These are phyloP conservation scores for Tephrocybe sp. DNA, from an alignment of 768 basidiomycete species.

Conservation along the genomic window DNA sequence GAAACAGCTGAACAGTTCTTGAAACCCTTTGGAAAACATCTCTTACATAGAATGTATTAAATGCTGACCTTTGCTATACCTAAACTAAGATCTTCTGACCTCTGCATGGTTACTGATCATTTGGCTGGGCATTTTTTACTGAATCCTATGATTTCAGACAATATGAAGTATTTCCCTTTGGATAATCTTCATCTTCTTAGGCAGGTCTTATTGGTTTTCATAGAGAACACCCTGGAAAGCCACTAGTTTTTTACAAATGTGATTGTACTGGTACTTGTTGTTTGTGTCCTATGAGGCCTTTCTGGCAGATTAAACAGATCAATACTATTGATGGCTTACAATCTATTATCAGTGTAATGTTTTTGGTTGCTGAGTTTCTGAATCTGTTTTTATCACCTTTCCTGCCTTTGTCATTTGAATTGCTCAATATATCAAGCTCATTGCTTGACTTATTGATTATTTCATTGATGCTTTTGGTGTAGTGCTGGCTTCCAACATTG, in stretches of 20 bases:
- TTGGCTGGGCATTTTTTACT: not conserved
- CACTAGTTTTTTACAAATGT: slow-evolving; percentile 32
- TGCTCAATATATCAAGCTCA: slow-evolving; percentile 16
- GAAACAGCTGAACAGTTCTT: not conserved
- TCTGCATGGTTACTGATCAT: slow-evolving; percentile 4
- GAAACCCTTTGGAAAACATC: not conserved
- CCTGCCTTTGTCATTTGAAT: slow-evolving; percentile 35
- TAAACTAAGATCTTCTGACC: not conserved
- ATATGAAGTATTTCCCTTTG: not conserved
- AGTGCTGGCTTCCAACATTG: slow-evolving; percentile 20
- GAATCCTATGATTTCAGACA: not conserved
- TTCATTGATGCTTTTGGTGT: slow-evolving; percentile 30
- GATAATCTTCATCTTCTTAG: not conserved
- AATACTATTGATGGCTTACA: slow-evolving; percentile 25
- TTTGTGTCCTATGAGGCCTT: slow-evolving; percentile 28
- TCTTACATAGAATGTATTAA: not conserved
- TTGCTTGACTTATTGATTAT: slow-evolving; percentile 26
- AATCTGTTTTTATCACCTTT: slow-evolving; percentile 25
- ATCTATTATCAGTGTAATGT: slow-evolving; percentile 29
- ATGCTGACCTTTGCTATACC: not conserved
- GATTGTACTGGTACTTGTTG: slow-evolving; percentile 37
- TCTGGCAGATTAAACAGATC: slow-evolving; percentile 33
- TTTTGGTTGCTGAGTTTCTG: slow-evolving; percentile 31
- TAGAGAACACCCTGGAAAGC: not conserved
- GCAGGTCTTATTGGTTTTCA: not conserved